A percentile compares a stretch with the other conserved stretches of the same genome.
Conservation (phyloP, 345 rosid genomes). For the Boechera retrofracta region DNA sequence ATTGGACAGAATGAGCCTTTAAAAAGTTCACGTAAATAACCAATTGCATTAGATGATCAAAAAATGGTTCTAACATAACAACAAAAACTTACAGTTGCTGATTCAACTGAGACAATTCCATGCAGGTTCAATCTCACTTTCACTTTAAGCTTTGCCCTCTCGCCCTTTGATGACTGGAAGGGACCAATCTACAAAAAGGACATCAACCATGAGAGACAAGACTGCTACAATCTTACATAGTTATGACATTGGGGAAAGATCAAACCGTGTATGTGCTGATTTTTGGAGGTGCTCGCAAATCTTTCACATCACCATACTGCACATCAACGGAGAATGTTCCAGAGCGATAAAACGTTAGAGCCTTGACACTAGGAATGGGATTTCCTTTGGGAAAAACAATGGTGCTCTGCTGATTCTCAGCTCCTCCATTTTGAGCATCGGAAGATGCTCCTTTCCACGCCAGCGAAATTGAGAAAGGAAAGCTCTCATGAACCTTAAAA, state of each 20-base stretch:
- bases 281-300: constrained; percentile 70
- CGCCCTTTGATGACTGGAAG: constrained; percentile 73
- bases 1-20: neutral
- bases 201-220: constrained; percentile 33
- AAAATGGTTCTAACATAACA: no score
- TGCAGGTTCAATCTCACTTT: constrained; percentile 86
- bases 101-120: constrained; percentile 82
- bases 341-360: constrained; percentile 78
- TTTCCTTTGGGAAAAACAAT: constrained; percentile 90
- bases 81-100: constrained; percentile 71
- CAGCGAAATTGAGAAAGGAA: constrained; percentile 76
- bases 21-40: neutral
- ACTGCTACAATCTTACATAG: constrained; percentile 11
- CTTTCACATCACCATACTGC: constrained; percentile 67
- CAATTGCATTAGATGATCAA: no score
- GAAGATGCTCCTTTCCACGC: constrained; percentile 83
- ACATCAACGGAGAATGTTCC: constrained; percentile 83
- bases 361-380: constrained; percentile 83
- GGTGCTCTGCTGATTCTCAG: constrained; percentile 77
- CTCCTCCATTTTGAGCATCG: constrained; percentile 64
- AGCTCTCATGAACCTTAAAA: constrained; percentile 80
- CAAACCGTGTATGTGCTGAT: constrained; percentile 82
- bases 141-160: constrained; percentile 83
- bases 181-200: constrained; percentile 77
- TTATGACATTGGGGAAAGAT: constrained; percentile 3